Evolutionary conservation across 164 flowering plant genomes (phyloP).

Genomic region (Magnolia changhungtana): DNA sequence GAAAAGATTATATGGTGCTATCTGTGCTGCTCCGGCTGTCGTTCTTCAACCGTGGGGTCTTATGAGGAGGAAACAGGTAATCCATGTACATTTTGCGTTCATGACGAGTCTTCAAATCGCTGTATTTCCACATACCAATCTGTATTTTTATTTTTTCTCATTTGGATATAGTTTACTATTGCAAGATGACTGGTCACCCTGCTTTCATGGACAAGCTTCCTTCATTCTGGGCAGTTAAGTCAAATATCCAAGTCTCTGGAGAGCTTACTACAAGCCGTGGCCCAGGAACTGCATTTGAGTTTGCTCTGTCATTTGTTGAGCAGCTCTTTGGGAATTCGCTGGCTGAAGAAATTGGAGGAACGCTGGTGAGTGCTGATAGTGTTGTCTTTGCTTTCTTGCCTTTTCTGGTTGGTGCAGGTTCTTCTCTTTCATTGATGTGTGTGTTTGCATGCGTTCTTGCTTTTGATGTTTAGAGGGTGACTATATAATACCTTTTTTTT

Average conservation of each 20-base stretch:
- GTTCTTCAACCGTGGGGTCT: constrained; percentile 92
- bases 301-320: constrained; percentile 76
- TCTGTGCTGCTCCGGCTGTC: constrained; percentile 97
- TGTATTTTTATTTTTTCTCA: constrained; percentile 13
- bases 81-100: neutral
- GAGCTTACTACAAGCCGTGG: constrained; percentile 96
- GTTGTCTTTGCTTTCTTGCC: neutral
- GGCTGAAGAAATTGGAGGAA: constrained; percentile 52
- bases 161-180: constrained; percentile 22
- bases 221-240: constrained; percentile 79
- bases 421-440: neutral
- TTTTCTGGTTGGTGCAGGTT: neutral
- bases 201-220: constrained; percentile 82
- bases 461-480: neutral
- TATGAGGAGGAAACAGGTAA: constrained; percentile 63
- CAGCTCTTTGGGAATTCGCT: constrained; percentile 74
- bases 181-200: constrained; percentile 88
- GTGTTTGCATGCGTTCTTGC: neutral
- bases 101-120: neutral
- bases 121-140: neutral
- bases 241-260: constrained; percentile 79
- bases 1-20: constrained; percentile 80
- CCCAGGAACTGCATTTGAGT: constrained; percentile 80
- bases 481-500: no score
- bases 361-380: constrained; percentile 45